These are phyloP conservation scores for Spathaspora hagerdaliae DNA, from an alignment of 805 yeast species.

Conservation along the genomic window DNA sequence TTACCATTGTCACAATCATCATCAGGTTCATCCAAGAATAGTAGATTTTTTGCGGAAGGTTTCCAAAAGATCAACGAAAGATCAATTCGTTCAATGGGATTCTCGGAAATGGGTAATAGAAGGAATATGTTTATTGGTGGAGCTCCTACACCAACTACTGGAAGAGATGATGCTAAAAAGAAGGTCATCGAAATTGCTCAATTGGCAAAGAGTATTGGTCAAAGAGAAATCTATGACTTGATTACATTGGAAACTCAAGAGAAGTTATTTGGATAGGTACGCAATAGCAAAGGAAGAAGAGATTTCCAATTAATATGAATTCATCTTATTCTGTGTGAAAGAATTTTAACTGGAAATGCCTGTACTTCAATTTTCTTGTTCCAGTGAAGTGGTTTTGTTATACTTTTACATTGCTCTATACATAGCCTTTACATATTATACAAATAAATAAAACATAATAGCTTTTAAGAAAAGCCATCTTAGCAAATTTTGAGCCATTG, in stretches of 20 bases:
- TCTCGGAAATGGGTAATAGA: background rate
- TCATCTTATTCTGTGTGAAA: too few relatives aligned
- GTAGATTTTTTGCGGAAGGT: background rate
- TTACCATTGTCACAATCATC: background rate
- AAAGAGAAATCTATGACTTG: slow-evolving; percentile 16
- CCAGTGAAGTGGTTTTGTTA: too few relatives aligned
- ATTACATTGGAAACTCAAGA: slow-evolving; percentile 17
- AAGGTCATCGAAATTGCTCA: slow-evolving; percentile 1
- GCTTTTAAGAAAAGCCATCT: too few relatives aligned
- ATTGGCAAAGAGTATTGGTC: slow-evolving; percentile 13
- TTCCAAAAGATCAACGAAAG: background rate
- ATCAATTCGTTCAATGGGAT: background rate
- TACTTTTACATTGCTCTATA: too few relatives aligned
- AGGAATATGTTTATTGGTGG: background rate
- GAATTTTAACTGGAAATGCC: too few relatives aligned
- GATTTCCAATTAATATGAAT: too few relatives aligned
- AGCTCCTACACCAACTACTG: background rate
- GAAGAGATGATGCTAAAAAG: slow-evolving; percentile 1
- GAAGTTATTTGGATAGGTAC: slow-evolving; percentile 10
- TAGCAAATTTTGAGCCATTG: too few relatives aligned
- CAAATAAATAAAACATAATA: too few relatives aligned
- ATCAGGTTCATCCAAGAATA: background rate
- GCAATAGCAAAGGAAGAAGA: too few relatives aligned
- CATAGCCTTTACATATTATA: too few relatives aligned
- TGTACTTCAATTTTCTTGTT: too few relatives aligned